Evolutionary conservation across 495 filamentous ascomycete genomes (phyloP), one percentile per base, ranked within the genome.

Genomic region (Jackrogersella minutella): DNA sequence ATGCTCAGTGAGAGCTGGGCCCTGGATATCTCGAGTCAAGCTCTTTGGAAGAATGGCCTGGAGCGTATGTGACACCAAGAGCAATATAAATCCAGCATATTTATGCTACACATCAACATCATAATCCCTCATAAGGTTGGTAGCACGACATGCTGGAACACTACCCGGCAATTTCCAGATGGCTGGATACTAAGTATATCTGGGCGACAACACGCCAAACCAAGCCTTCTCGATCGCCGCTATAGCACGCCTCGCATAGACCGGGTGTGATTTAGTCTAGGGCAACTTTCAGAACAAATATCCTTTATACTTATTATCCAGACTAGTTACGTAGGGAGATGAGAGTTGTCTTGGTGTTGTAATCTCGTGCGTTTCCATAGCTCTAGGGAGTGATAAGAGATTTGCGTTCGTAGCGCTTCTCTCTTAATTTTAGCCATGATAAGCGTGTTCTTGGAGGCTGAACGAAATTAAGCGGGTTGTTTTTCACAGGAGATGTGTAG

Each of bases 121-220:
- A 49, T 43, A 9, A 50, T 58, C 16, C 34, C 39, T 10, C 28
- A 30, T n/a, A 11, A 58, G 41, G 33, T n/a, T 53, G 62, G 64
- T 57, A 39, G 44, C 58, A 67, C 63, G 11, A 21, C 56, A 66
- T 59, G 28, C 17, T 11, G 30, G 14, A 36, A 41, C 16, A 46
- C 24, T 55, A 13, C 22, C 51, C 14, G 31, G 43, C 33, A 9
- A 50, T 54, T 54, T 55, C 62, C 62, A 52, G 43, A 43, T 64
- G 28, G 16, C 26, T 49, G 31, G 61, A 19, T 55, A 64, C n/a
- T n/a, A n/a, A 9, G 16, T 54, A 46, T 28, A 53, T 17, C 22
- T 47, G 24, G 9, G 33, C 2, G 10, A 22, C 33, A 17, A 33
- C 14, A 14, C 11, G 4, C 5, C 26, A 39, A 26, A 50, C 1